Base-by-base conservation (phyloP, 495 filamentous ascomycete species). In the Neurospora sp. region DNA sequence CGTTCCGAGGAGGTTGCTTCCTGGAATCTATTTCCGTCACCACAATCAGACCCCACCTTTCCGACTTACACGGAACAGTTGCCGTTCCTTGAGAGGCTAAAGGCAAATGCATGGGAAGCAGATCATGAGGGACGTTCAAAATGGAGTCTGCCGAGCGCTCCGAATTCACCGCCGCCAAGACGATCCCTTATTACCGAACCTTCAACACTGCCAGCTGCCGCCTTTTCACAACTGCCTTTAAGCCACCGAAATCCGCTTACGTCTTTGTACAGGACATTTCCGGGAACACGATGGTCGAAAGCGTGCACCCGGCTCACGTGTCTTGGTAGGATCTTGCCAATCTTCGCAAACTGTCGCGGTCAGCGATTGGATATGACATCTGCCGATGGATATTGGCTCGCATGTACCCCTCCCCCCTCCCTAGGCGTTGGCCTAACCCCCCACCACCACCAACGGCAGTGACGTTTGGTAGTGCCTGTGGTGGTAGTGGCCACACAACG, bases 291-390 rank as follows among this genome's bases (percentile, higher is more conserved):
- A 31, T 35, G 54, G 27, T 18, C 3, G 27, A 31, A n/a, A 46
- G 42, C 42, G 8, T 46, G 18, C 42, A 44, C 4, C 42, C 42
- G 42, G 11, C 20, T 62, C 12, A 3, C 54, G 54, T 35, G 8
- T 62, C 54, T 62, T 62, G 54, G 54, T 62, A 62, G 54, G 23
- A 62, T 31, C 54, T 62, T 62, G 54, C 27, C 54, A 62, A 16
- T 8, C 54, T 62, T 54, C 3, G 14, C 27, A 66, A 66, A 35
- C 23, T 35, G 54, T 66, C 35, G 73, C 42, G 35, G 75, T 16
- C 14, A 41, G 3, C 78, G 73, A 81, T 81, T 81, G 79, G 79
- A 79, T 72, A 42, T 75, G 66, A 77, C 79, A 81, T 81, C 78
- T 81, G 79, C 79, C 79, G 79, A 81, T 73, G 71, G 73, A 73